Evolutionary conservation across 192 early-diverging fungal genomes (phyloP), one percentile per base, ranked within the genome.

Genomic region (Glomus cerebriforme): DNA sequence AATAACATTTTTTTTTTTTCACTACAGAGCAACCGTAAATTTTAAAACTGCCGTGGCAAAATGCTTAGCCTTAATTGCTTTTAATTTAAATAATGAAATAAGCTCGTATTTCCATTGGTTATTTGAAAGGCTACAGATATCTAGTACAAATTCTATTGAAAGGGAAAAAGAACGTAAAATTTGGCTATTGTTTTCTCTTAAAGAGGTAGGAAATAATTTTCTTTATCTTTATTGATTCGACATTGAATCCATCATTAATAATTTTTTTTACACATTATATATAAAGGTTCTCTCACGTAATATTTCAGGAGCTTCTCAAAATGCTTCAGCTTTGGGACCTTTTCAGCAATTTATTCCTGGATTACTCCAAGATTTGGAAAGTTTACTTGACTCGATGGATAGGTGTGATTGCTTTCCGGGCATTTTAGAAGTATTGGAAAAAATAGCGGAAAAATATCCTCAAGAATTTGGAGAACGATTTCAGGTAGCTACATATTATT

Each of bases 381-480:
- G 47, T 58, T 59, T 78, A 24, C 65, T 78, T 10, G 77, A 78
- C 22, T 78, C 77, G 0, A 78, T 64, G 45, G 77, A 66, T n/a
- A 60, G 77, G 67, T 67, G 34, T 29, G 77, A 78, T 54, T 78
- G 29, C 10, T 68, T 78, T 59, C 62, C 77, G 1, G 77, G 77
- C 1, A 68, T 78, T 4, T 17, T 78, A 26, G 77, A 78, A 19
- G 77, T 78, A 2, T 69, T 78, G 26, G 77, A 78, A 37, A 66
- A 58, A 59, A 78, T 78, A 35, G 43, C 66, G 8, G 77, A 78
- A 29, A 32, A 31, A 35, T 78, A 78, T 78, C 65, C 77, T 2
- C 29, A 26, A 26, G 77, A 78, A 78, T 78, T 78, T 68, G 43
- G 77, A 10, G 65, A 78, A 26, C 39, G 77, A 59, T 78, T 78